Conservation (phyloP, 2,329 filamentous ascomycete species). For the Chaetomium sp. region DNA sequence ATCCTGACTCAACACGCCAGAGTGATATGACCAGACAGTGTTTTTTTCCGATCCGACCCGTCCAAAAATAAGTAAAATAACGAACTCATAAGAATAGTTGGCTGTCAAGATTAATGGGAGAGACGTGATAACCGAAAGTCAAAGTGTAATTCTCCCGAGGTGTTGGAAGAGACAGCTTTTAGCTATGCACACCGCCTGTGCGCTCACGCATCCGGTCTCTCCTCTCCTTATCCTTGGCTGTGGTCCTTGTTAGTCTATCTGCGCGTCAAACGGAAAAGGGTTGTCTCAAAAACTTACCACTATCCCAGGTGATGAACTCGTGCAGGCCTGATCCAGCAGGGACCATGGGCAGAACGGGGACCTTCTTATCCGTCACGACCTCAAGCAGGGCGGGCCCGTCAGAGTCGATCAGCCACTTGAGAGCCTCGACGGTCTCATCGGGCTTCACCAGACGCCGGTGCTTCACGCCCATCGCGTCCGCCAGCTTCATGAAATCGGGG, state of each 20-base stretch:
- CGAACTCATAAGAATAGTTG: not conserved
- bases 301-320: slow-evolving; percentile 87
- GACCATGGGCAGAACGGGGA: slow-evolving; percentile 97
- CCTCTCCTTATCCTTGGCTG: slow-evolving; percentile 62
- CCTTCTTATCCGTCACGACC: slow-evolving; percentile 84
- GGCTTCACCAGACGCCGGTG: slow-evolving; percentile 65
- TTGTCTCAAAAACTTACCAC: slow-evolving; percentile 46
- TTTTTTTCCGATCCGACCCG: slow-evolving; percentile 1
- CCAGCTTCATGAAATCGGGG: slow-evolving; percentile 91
- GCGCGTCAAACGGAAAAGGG: slow-evolving; percentile 9
- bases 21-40: not conserved
- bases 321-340: slow-evolving; percentile 80
- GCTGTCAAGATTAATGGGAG: too few species aligned
- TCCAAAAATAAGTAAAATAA: not conserved
- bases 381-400: slow-evolving; percentile 92
- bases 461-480: slow-evolving; percentile 85
- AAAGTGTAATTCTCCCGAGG: too few species aligned
- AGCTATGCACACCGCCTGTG: slow-evolving; percentile 46
- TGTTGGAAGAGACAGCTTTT: slow-evolving; percentile 8
- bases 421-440: slow-evolving; percentile 66
- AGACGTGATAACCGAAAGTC: too few species aligned
- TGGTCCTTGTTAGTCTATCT: slow-evolving; percentile 31
- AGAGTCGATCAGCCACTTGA: slow-evolving; percentile 82
- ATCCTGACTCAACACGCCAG: not conserved
- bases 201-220: slow-evolving; percentile 61